phyloP scores from a whole-genome alignment of 192 early-diverging fungal species.

The Umbelopsis isabellina region DNA sequence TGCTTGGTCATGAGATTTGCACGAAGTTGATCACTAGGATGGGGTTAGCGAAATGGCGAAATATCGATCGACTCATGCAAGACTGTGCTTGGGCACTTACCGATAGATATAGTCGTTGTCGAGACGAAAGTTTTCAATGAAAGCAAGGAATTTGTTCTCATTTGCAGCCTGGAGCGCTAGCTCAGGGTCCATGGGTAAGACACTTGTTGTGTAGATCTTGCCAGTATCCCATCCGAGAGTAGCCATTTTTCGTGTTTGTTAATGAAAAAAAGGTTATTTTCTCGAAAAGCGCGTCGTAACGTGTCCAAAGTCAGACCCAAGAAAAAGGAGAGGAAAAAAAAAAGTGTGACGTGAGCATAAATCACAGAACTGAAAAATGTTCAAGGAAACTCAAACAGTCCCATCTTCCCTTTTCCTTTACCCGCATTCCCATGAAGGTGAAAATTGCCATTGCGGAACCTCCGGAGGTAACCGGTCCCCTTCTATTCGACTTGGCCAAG shows the following conservation, averaged over 20 bases:
- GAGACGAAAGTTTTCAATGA: conserved; percentile 86
- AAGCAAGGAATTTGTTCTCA: conserved; percentile 74
- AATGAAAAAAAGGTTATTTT: conserved; percentile 9
- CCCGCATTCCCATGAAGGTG: conserved; percentile 30
- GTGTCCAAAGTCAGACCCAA: conserved; percentile 2
- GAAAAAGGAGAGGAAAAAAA: not conserved
- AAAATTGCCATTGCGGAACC: conserved; percentile 38
- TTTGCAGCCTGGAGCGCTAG: conserved; percentile 60
- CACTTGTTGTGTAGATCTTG: conserved; percentile 70
- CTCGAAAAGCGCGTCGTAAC: conserved; percentile 2
- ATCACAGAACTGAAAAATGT: conserved; percentile 16
- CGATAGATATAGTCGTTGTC: conserved; percentile 86
- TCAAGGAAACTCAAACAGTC: not conserved
- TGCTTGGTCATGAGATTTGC: conserved; percentile 80
- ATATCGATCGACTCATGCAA: too few relatives aligned
- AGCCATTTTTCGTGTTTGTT: conserved; percentile 39
- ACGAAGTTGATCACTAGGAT: conserved; percentile 79
- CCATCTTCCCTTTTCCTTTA: conserved; percentile 6
- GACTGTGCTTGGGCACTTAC: conserved; percentile 37
- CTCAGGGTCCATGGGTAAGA: conserved; percentile 62
- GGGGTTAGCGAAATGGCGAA: not conserved
- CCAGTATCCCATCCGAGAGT: conserved; percentile 85
- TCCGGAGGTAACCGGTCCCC: conserved; percentile 33
- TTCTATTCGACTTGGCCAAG: conserved; percentile 35
- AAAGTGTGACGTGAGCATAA: conserved; percentile 5